Percentiles rank a stretch among this genome's conserved stretches.
phyloP scores from a whole-genome alignment of 23 red algal genomes.

The Agarophyton chilense region DNA sequence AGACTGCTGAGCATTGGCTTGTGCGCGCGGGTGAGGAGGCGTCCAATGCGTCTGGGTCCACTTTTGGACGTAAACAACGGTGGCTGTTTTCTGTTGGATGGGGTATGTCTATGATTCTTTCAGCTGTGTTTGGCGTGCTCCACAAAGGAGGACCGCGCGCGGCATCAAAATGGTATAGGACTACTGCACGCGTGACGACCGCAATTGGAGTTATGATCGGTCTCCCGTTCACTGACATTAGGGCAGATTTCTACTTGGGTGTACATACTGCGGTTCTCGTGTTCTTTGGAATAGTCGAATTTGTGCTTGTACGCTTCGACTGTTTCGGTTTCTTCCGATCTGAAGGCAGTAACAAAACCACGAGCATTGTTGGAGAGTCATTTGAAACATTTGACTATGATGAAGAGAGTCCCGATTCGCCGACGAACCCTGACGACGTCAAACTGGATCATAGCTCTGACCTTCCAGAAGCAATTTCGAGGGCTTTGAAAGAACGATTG shows the following conservation, averaged over 20 bases:
- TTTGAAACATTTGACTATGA: slow-evolving; percentile 8
- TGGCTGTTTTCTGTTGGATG: slow-evolving; percentile 73
- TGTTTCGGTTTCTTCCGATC: slow-evolving; percentile 64
- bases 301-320: slow-evolving; percentile 59
- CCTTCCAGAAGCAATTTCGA: slow-evolving; percentile 9
- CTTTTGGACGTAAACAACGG: slow-evolving; percentile 25
- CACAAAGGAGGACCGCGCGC: slow-evolving; percentile 67
- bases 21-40: neutral
- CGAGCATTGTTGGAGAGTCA: neutral
- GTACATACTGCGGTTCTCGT: slow-evolving; percentile 33
- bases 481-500: neutral
- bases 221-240: slow-evolving; percentile 41
- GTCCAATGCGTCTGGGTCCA: neutral
- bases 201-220: slow-evolving; percentile 35
- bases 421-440: neutral
- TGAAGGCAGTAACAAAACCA: slow-evolving; percentile 3
- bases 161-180: slow-evolving; percentile 37
- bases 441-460: neutral
- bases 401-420: neutral
- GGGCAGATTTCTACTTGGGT: slow-evolving; percentile 16
- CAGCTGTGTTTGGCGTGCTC: slow-evolving; percentile 11
- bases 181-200: neutral
- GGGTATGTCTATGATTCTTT: slow-evolving; percentile 51
- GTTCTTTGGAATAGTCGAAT: slow-evolving; percentile 25
- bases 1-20: neutral